Conservation (phyloP, 371 early-diverging fungal species). For the Syncephalis fuscata region DNA sequence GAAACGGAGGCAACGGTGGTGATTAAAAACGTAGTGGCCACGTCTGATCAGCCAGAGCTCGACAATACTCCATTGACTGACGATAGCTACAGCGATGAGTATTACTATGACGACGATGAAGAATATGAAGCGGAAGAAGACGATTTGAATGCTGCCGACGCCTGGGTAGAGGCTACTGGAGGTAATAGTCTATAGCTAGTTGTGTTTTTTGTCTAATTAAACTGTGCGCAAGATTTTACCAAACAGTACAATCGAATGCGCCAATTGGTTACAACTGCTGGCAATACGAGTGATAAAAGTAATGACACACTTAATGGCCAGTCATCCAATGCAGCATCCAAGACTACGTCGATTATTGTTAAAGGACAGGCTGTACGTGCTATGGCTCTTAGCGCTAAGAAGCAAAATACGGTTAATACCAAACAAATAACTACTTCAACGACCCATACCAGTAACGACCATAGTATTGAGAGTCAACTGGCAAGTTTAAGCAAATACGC, state of each 20-base stretch:
- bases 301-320: conserved; percentile 30
- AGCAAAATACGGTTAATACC: neutral
- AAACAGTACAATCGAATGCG: conserved; percentile 76
- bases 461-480: conserved; percentile 24
- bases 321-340: conserved; percentile 9
- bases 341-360: conserved; percentile 7
- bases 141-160: conserved; percentile 36
- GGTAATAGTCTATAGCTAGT: conserved; percentile 11
- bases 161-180: conserved; percentile 30
- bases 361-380: conserved; percentile 7
- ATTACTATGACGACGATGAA: conserved; percentile 23
- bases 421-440: conserved; percentile 3
- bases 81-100: conserved; percentile 12
- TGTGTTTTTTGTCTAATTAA: neutral
- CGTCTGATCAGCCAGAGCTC: too few relatives aligned
- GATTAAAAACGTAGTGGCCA: conserved; percentile 3
- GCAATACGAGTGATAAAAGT: too few relatives aligned
- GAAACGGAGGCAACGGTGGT: neutral
- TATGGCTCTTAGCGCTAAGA: conserved; percentile 6
- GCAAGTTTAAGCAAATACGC: conserved; percentile 36
- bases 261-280: too few relatives aligned
- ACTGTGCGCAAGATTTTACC: conserved; percentile 50
- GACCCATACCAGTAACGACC: conserved; percentile 17
- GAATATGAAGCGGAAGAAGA: conserved; percentile 31
- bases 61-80: neutral